phyloP scores from a whole-genome alignment of 2,329 filamentous ascomycete species.

The Aureobasidium subglaciale region DNA sequence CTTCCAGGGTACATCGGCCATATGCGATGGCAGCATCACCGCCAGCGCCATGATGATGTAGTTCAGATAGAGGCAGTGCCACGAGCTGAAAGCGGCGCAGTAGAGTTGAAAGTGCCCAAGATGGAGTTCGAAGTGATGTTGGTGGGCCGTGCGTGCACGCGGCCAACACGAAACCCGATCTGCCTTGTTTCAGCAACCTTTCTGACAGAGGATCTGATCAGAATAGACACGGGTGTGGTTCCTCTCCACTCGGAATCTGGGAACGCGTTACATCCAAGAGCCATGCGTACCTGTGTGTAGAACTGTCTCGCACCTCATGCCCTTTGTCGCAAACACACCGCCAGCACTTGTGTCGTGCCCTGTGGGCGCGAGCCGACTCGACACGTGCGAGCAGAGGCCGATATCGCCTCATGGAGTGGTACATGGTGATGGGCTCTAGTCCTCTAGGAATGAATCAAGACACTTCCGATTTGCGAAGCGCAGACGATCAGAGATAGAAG shows the following conservation, averaged over 20 bases:
- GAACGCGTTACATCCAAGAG: neutral
- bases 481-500: neutral
- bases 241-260: neutral
- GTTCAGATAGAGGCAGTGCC: neutral
- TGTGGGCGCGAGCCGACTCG: neutral
- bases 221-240: neutral
- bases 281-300: slow-evolving; percentile 8
- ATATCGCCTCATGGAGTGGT: neutral
- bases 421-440: neutral
- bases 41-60: slow-evolving; percentile 1
- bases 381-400: neutral
- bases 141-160: slow-evolving; percentile 1
- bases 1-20: neutral
- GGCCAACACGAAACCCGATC: neutral
- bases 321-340: neutral
- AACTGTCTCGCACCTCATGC: neutral
- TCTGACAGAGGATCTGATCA: neutral
- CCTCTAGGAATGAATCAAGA: neutral
- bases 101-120: slow-evolving; percentile 1
- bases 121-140: neutral
- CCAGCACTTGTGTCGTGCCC: neutral
- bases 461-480: neutral
- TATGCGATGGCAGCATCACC: slow-evolving; percentile 4
- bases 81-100: slow-evolving; percentile 6
- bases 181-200: slow-evolving; percentile 9